Conservation (phyloP, 2,329 filamentous ascomycete species). For the Neocucurbitaria cava region DNA sequence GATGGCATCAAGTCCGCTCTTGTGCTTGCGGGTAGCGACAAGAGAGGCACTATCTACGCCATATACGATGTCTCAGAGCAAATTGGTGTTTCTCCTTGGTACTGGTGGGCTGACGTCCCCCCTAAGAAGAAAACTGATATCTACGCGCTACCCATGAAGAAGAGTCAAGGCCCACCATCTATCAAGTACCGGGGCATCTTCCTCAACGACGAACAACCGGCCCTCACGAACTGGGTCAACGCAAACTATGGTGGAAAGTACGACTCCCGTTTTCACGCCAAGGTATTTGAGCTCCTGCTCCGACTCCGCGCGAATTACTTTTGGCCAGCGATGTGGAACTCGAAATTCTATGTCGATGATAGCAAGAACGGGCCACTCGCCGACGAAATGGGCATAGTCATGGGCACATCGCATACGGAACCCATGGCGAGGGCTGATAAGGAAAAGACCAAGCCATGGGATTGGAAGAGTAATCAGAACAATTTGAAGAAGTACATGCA, state of each 20-base stretch:
- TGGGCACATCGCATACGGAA: constrained; percentile 26
- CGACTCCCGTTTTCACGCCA: constrained; percentile 12
- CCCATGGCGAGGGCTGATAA: constrained; percentile 26
- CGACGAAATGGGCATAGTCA: constrained; percentile 23
- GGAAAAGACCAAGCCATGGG: constrained; percentile 11
- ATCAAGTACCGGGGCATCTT: constrained; percentile 73
- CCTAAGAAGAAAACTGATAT: constrained; percentile 59
- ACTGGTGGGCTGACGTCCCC: constrained; percentile 70
- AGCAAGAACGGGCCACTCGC: constrained; percentile 21
- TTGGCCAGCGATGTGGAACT: constrained; percentile 33
- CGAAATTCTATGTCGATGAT: constrained; percentile 28
- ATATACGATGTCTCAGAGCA: constrained; percentile 73
- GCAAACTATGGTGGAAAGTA: constrained; percentile 41
- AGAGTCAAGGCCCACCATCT: constrained; percentile 63
- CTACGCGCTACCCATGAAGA: constrained; percentile 61
- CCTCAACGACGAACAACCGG: constrained; percentile 69
- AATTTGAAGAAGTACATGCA: constrained; percentile 9
- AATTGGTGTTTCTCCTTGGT: constrained; percentile 73
- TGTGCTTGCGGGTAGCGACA: constrained; percentile 69
- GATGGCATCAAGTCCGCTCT: constrained; percentile 63
- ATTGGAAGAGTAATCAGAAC: constrained; percentile 15
- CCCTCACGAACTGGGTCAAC: constrained; percentile 68
- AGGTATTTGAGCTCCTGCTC: constrained; percentile 17
- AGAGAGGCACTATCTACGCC: constrained; percentile 70
- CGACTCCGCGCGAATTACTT: constrained; percentile 21